Conservation (phyloP, 106 monocot species). For the Phalaenopsis equestris region DNA sequence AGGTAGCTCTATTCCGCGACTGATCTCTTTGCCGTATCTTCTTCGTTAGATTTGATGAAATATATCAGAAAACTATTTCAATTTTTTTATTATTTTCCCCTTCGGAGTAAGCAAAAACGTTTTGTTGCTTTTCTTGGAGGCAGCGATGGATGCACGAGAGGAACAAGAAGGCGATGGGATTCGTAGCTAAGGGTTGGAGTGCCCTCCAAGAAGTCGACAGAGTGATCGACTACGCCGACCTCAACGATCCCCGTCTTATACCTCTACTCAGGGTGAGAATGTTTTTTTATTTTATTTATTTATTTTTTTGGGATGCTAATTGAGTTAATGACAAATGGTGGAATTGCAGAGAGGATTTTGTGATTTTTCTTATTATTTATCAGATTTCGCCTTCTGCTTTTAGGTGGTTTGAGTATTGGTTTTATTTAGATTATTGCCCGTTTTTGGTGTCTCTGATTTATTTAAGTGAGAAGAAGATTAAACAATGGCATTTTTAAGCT, state of each 20-base stretch:
- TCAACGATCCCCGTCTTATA: conserved; percentile 67
- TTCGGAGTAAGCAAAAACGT: not conserved
- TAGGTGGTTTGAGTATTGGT: not conserved
- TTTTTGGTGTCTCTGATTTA: not conserved
- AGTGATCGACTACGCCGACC: conserved; percentile 80
- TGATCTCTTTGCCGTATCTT: not conserved
- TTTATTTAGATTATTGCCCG: not conserved
- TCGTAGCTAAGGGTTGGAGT: conserved; percentile 92
- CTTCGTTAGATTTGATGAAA: not conserved
- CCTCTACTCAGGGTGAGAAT: conserved; percentile 69
- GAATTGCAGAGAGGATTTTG: not conserved
- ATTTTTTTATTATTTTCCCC: not conserved
- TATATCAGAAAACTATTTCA: not conserved
- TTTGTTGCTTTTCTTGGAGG: not conserved
- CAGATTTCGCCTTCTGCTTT: not conserved
- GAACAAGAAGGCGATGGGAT: conserved; percentile 93
- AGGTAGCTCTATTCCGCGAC: not conserved
- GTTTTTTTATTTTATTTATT: too few relatives aligned
- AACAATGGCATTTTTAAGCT: not conserved
- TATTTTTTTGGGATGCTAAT: not conserved
- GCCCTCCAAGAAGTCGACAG: conserved; percentile 88
- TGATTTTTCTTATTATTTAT: not conserved
- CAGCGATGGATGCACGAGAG: conserved; percentile 80
- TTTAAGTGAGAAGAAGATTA: not conserved
- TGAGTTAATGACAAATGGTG: not conserved